Evolutionary conservation across 1,139 yeast genomes (phyloP).

Genomic region (Hyphopichia wangnamkhiaoensis): DNA sequence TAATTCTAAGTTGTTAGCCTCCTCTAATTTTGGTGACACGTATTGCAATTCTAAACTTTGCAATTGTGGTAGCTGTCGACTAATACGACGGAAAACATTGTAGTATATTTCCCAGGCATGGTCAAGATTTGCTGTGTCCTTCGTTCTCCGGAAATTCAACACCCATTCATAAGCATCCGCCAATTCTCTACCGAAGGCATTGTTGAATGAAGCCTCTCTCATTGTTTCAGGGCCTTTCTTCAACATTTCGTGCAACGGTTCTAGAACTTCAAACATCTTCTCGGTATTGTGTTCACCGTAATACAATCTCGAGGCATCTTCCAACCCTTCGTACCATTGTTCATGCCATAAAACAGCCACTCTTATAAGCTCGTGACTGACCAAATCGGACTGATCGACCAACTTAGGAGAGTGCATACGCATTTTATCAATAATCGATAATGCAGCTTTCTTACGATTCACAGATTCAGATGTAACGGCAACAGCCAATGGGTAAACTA

Average conservation of each 20-base stretch:
- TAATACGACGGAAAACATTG: constrained; percentile 87
- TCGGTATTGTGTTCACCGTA: constrained; percentile 95
- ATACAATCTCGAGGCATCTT: constrained; percentile 91
- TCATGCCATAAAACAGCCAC: constrained; percentile 98
- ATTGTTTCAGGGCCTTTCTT: constrained; percentile 90
- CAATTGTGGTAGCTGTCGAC: constrained; percentile 84
- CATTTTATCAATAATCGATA: constrained; percentile 89
- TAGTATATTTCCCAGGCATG: constrained; percentile 98
- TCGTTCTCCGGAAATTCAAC: constrained; percentile 76
- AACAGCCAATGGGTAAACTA: constrained; percentile 92
- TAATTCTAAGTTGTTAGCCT: constrained; percentile 75
- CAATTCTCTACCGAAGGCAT: constrained; percentile 90
- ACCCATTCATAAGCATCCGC: constrained; percentile 96
- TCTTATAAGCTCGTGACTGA: constrained; percentile 89
- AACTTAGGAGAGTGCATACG: constrained; percentile 79
- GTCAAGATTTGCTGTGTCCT: constrained; percentile 83
- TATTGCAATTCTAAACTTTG: constrained; percentile 87
- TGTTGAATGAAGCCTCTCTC: constrained; percentile 89
- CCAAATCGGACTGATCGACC: constrained; percentile 91
- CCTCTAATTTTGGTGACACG: constrained; percentile 86
- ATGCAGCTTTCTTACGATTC: constrained; percentile 87
- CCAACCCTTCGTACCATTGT: constrained; percentile 96
- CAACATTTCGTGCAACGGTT: constrained; percentile 82
- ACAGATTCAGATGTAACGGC: constrained; percentile 94
- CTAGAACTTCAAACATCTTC: constrained; percentile 88